Conservation (phyloP, 768 basidiomycete genomes). For the Trametes coccinea region DNA sequence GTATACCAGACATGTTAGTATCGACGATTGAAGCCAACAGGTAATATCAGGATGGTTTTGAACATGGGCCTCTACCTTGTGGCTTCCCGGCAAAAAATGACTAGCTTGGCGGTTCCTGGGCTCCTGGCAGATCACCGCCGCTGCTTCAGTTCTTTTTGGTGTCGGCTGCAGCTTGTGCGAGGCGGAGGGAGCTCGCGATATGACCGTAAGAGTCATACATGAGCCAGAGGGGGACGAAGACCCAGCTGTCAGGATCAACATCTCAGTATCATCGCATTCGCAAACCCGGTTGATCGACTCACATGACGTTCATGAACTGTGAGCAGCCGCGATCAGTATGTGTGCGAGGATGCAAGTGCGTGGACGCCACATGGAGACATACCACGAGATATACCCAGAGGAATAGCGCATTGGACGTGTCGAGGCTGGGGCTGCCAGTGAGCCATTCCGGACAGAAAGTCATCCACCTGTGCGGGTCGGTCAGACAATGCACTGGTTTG, state of each 20-base stretch:
- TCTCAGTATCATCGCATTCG: not conserved
- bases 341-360: not conserved
- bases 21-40: too few species aligned
- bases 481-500: not conserved
- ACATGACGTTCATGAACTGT: constrained; percentile 84
- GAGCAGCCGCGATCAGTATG: not conserved
- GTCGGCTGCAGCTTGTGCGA: constrained; percentile 20
- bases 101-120: not conserved
- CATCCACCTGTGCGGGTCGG: constrained; percentile 57
- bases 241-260: constrained; percentile 57
- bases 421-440: constrained; percentile 67
- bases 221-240: constrained; percentile 70
- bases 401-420: constrained; percentile 67
- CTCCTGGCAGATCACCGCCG: not conserved
- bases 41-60: too few species aligned
- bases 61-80: too few species aligned
- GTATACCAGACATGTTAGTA: too few species aligned
- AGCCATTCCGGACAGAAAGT: constrained; percentile 90
- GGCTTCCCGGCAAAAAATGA: too few species aligned
- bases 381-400: constrained; percentile 84
- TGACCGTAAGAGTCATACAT: constrained; percentile 78
- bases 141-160: constrained; percentile 25
- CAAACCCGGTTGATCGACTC: constrained; percentile 30
- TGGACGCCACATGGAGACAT: constrained; percentile 33
- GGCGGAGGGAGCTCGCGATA: constrained; percentile 62